Evolutionary conservation across 805 yeast genomes (phyloP).

Genomic region (Candida krabiensis): DNA sequence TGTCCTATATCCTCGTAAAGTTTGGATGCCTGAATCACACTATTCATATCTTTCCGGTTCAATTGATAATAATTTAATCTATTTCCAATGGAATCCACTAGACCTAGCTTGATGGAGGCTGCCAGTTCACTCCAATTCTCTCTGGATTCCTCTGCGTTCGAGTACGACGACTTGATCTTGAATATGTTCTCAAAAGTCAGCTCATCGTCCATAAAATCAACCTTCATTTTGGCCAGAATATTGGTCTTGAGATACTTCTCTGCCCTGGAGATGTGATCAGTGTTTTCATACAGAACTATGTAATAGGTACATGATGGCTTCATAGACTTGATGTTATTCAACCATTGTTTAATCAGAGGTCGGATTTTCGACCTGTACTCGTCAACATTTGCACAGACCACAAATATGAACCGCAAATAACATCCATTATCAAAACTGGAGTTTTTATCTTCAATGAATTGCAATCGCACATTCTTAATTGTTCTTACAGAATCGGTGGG

Average conservation of each 20-base stretch:
- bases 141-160: constrained; percentile 36
- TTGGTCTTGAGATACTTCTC: constrained; percentile 31
- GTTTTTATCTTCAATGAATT: constrained; percentile 59
- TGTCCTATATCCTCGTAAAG: constrained; percentile 50
- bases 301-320: constrained; percentile 56
- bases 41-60: constrained; percentile 10
- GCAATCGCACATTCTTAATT: constrained; percentile 56
- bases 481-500: constrained; percentile 57
- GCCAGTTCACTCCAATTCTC: constrained; percentile 53
- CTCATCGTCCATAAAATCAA: constrained; percentile 30
- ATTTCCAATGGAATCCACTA: constrained; percentile 53
- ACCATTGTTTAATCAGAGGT: constrained; percentile 83
- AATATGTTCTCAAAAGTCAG: constrained; percentile 37
- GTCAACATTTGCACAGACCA: constrained; percentile 66
- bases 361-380: constrained; percentile 77
- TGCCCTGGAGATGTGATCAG: constrained; percentile 21
- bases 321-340: constrained; percentile 42
- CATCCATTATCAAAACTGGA: constrained; percentile 12
- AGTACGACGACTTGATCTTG: constrained; percentile 38
- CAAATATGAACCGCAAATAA: constrained; percentile 66
- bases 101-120: constrained; percentile 44
- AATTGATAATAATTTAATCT: constrained; percentile 42
- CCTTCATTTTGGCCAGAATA: constrained; percentile 30
- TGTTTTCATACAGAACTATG: constrained; percentile 49
- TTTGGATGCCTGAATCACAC: constrained; percentile 34